Conservation (phyloP, 2,329 filamentous ascomycete species). For the Curvularia spicifera region DNA sequence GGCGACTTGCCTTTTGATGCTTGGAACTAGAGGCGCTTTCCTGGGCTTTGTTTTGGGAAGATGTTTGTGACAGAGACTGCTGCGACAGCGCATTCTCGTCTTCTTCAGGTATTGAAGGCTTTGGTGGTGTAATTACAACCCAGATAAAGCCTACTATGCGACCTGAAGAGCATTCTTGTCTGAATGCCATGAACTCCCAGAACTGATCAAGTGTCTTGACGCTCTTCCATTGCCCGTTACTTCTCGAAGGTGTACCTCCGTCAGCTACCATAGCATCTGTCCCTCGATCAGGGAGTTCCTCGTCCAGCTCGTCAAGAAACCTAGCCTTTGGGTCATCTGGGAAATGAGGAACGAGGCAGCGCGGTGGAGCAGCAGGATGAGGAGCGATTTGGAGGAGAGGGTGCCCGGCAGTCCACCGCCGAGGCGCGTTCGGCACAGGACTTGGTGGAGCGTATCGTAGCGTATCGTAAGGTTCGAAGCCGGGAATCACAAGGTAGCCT, state of each 20-base stretch:
- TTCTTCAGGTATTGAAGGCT: constrained; percentile 43
- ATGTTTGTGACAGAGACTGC: constrained; percentile 25
- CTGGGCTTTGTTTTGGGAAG: constrained; percentile 28
- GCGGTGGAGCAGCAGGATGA: constrained; percentile 71
- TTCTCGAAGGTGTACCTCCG: constrained; percentile 54
- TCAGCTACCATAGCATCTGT: constrained; percentile 42
- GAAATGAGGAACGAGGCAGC: constrained; percentile 86
- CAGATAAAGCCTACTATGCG: constrained; percentile 93
- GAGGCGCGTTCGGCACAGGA: constrained; percentile 48
- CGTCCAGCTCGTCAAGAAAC: constrained; percentile 87
- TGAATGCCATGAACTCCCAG: constrained; percentile 97
- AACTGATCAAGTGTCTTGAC: constrained; percentile 87
- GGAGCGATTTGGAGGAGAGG: constrained; percentile 77
- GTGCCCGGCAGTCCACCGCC: constrained; percentile 65
- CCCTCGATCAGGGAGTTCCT: constrained; percentile 69
- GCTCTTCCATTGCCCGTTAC: constrained; percentile 78
- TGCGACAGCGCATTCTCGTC: constrained; percentile 40
- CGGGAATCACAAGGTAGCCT: constrained; percentile 86
- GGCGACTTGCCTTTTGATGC: constrained; percentile 24
- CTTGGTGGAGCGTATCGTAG: constrained; percentile 74
- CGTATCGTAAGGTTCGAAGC: constrained; percentile 81
- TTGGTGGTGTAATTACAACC: constrained; percentile 77
- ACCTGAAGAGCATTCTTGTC: constrained; percentile 94
- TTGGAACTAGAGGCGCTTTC: constrained; percentile 22
- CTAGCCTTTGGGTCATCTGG: constrained; percentile 95